These are phyloP conservation scores for Oryza punctata DNA, from an alignment of 176 grass and related monocot genomes.

Conservation along the genomic window DNA sequence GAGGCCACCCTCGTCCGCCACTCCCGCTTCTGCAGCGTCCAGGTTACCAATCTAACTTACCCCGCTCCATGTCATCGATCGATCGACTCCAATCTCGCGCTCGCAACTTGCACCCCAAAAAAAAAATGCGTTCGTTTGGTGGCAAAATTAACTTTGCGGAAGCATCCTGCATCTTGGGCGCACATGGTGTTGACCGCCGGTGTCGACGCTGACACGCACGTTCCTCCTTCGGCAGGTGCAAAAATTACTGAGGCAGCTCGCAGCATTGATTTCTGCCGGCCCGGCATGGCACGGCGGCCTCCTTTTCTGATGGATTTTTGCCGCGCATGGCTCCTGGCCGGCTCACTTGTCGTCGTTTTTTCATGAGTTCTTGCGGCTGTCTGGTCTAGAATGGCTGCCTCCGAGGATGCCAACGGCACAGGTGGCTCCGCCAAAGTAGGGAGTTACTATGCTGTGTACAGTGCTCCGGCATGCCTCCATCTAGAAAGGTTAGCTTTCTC, in stretches of 20 bases:
- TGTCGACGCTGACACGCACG: not conserved
- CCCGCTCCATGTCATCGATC: too few relatives aligned
- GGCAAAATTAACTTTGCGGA: not conserved
- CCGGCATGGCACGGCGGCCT: not conserved
- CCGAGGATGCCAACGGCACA: too few relatives aligned
- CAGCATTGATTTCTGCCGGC: not conserved
- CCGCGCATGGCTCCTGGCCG: too few relatives aligned
- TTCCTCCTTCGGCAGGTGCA: not conserved
- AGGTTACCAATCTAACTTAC: constrained; percentile 34
- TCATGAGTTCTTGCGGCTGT: too few relatives aligned
- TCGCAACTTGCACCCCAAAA: not conserved
- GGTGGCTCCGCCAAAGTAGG: too few relatives aligned
- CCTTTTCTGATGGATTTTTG: not conserved
- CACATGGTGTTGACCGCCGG: constrained; percentile 24
- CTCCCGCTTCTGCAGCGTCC: constrained; percentile 88
- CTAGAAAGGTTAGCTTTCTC: too few relatives aligned
- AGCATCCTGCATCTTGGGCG: not conserved
- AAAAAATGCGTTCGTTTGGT: not conserved
- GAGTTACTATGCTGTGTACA: too few relatives aligned
- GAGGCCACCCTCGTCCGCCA: constrained; percentile 65
- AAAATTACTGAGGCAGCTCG: not conserved
- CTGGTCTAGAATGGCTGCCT: too few relatives aligned
- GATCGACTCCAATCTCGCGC: too few relatives aligned
- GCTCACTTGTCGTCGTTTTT: too few relatives aligned
- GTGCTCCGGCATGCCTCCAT: too few relatives aligned